A percentile compares a stretch with the other conserved stretches of the same genome.
These are phyloP conservation scores for Fusarium annulatum DNA, from an alignment of 2,329 filamentous ascomycete genomes.

Conservation along the genomic window DNA sequence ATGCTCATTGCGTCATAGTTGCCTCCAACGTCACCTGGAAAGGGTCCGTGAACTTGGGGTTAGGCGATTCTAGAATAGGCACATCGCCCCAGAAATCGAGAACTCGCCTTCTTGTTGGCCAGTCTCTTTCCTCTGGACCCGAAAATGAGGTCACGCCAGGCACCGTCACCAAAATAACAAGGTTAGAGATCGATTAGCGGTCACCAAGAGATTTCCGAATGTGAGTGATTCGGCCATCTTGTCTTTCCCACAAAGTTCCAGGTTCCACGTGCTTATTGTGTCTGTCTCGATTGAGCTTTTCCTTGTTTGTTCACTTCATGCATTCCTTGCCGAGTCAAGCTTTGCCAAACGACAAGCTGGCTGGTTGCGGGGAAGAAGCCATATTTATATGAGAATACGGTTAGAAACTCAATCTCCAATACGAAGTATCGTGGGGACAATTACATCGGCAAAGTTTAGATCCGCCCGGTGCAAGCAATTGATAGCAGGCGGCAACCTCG, in stretches of 20 bases:
- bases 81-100: not conserved
- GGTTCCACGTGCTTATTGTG: not conserved
- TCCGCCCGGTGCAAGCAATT: not conserved
- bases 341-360: not conserved
- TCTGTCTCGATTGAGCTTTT: not conserved
- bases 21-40: constrained; percentile 16
- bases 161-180: constrained; percentile 14
- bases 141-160: constrained; percentile 15
- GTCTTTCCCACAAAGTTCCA: not conserved
- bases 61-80: constrained; percentile 21
- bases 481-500: not conserved
- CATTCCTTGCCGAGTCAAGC: constrained; percentile 1
- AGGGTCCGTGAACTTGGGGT: not conserved
- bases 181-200: constrained; percentile 11
- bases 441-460: not conserved
- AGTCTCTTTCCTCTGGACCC: not conserved
- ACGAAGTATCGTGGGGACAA: not conserved
- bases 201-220: not conserved
- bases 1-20: constrained; percentile 30
- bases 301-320: not conserved
- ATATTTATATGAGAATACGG: not conserved
- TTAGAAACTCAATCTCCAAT: not conserved
- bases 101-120: not conserved
- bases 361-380: not conserved
- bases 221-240: not conserved